phyloP scores from a whole-genome alignment of 1,139 yeast species.

The Hyphopichia pseudoburtonii region DNA sequence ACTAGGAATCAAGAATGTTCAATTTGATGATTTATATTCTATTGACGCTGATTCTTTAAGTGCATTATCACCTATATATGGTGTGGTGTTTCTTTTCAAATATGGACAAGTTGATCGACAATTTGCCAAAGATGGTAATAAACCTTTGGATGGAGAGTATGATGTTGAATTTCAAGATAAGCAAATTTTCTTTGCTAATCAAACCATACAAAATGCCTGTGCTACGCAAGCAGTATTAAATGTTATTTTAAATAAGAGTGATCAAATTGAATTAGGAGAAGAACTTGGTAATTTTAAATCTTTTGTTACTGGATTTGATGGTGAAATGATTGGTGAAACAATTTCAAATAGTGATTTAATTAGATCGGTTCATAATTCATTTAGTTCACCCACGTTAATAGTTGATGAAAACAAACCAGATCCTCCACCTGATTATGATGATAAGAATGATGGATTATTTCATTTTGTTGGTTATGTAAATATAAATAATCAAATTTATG shows the following conservation, averaged over 20 bases:
- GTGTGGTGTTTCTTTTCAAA: conserved; percentile 65
- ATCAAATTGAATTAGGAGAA: conserved; percentile 49
- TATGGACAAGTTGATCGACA: conserved; percentile 45
- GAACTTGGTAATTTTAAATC: conserved; percentile 49
- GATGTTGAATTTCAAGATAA: conserved; percentile 37
- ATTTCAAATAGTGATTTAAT: conserved; percentile 62
- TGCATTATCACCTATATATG: conserved; percentile 49
- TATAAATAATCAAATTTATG: conserved; percentile 52
- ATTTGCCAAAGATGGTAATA: conserved; percentile 24
- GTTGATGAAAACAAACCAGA: conserved; percentile 39
- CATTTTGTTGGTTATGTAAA: conserved; percentile 63
- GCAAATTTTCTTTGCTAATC: conserved; percentile 60
- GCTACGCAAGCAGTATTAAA: conserved; percentile 79
- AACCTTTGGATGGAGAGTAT: conserved; percentile 47
- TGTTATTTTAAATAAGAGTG: conserved; percentile 44
- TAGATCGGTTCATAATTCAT: conserved; percentile 62
- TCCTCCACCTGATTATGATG: conserved; percentile 28
- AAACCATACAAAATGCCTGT: conserved; percentile 70
- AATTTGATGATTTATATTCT: conserved; percentile 60
- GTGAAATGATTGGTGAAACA: conserved; percentile 62
- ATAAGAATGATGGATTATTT: conserved; percentile 54
- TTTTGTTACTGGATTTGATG: conserved; percentile 57
- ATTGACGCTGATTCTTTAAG: conserved; percentile 50
- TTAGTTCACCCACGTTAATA: conserved; percentile 56
- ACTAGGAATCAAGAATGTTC: conserved; percentile 55